Evolutionary conservation across 306 rosid species (phyloP), one percentile per base, ranked within the genome.

Genomic region (Arachis stenosperma): DNA sequence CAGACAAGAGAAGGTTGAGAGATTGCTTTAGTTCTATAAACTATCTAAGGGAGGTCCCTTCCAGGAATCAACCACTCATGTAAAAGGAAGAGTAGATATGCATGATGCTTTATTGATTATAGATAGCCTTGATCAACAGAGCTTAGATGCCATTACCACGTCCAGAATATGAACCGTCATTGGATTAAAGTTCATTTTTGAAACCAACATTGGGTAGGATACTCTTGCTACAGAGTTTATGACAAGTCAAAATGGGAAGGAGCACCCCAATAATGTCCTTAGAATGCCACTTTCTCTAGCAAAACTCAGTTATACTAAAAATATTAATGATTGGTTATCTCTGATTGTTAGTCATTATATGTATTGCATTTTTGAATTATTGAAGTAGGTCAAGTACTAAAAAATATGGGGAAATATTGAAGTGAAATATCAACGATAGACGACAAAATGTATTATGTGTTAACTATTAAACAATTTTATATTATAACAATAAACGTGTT

Each of bases 11-110:
- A 22, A 22, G 27, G 27, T 22, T 22, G 1, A 22, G 1, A 22
- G 27, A 22, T 22, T 22, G 27, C 27, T 22, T 22, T 22, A 1
- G 27, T 22, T 22, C 27, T 22, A 22, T 22, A 22, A 22, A 22
- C 1, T 1, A 22, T 22, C 27, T 1, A 22, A 22, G 27, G 27
- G 27, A 22, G 27, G 27, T 22, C 98, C 92, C 12, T 91, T 91
- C 61, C 84, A 80, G 17, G 98, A 91, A 84, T 60, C 74, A 43
- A 70, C 75, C 59, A 89, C 95, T 8, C 79, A 55, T 79, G 84
- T 91, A 9, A 86, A 82, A 71, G 98, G 96, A 63, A 88, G 83
- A 13, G 86, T 91, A 75, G 89, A 91, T 84, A 61, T 87, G 63
- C 67, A 75, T 52, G 98, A 93, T n/a, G 91, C 86, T 41, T 37